A percentile compares a stretch with the other conserved stretches of the same genome.
Conservation (phyloP, 1,139 yeast genomes). For the Pneumocystis jirovecii region DNA sequence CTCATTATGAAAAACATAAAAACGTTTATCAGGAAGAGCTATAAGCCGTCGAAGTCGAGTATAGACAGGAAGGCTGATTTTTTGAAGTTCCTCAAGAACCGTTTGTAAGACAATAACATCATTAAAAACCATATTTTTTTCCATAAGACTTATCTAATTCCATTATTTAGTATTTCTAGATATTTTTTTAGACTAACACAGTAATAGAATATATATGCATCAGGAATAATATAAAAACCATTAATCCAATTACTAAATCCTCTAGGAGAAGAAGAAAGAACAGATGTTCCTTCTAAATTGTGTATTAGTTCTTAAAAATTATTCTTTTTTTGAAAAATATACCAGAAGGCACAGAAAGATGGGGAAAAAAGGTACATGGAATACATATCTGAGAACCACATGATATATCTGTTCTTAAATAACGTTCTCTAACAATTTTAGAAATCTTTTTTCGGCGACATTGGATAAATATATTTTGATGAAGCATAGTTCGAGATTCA, state of each 20-base stretch:
- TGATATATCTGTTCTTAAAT: conserved; percentile 80
- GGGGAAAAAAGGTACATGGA: conserved; percentile 33
- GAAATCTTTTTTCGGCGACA: conserved; percentile 76
- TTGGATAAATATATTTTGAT: conserved; percentile 77
- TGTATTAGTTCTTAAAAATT: neutral
- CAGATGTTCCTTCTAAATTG: conserved; percentile 29
- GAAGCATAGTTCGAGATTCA: neutral
- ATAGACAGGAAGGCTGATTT: conserved; percentile 75
- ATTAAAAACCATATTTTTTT: conserved; percentile 57
- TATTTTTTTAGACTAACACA: conserved; percentile 28
- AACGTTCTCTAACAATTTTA: conserved; percentile 86
- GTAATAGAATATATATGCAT: conserved; percentile 75
- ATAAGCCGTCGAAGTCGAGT: conserved; percentile 67
- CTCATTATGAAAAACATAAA: conserved; percentile 86
- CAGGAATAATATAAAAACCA: conserved; percentile 66
- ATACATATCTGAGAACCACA: conserved; percentile 65
- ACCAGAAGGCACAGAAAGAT: conserved; percentile 22
- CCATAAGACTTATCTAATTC: conserved; percentile 59
- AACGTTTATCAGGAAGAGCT: conserved; percentile 60
- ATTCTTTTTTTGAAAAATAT: conserved; percentile 25
- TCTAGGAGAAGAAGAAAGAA: conserved; percentile 39
- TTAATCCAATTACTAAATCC: conserved; percentile 28
- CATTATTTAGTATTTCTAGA: neutral
- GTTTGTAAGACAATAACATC: conserved; percentile 91
- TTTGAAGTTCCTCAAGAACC: conserved; percentile 83